phyloP scores from a whole-genome alignment of 1,284 basidiomycete genomes.

The Apiotrichum domesticum region DNA sequence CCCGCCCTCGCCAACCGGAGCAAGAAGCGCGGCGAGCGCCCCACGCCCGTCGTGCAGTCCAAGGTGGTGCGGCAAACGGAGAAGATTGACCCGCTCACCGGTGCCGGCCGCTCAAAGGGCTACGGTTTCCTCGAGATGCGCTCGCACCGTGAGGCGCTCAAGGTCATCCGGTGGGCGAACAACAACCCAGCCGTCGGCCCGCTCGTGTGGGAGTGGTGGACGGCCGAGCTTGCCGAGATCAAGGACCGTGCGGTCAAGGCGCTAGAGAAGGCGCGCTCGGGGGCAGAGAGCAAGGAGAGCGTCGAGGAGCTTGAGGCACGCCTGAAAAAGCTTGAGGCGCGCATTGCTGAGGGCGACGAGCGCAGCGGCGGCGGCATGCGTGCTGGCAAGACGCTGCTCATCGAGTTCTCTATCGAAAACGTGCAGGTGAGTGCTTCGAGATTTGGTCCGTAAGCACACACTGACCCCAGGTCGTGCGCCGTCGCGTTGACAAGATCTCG shows the following conservation, averaged over 20 bases:
- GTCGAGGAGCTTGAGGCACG: slow-evolving; percentile 44
- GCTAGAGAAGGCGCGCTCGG: slow-evolving; percentile 20
- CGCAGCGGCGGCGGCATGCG: slow-evolving; percentile 41
- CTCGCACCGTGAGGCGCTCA: slow-evolving; percentile 79
- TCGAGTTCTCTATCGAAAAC: slow-evolving; percentile 93
- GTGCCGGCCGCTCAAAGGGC: slow-evolving; percentile 79
- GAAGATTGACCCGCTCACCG: slow-evolving; percentile 78
- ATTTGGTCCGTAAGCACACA: background rate
- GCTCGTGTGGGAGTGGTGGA: slow-evolving; percentile 75
- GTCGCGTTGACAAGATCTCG: slow-evolving; percentile 42
- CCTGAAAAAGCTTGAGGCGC: slow-evolving; percentile 48
- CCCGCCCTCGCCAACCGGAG: slow-evolving; percentile 45
- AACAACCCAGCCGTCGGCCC: slow-evolving; percentile 65
- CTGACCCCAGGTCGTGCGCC: slow-evolving; percentile 37
- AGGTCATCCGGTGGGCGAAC: slow-evolving; percentile 89
- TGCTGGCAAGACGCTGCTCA: slow-evolving; percentile 62
- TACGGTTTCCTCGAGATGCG: slow-evolving; percentile 95
- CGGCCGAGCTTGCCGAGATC: slow-evolving; percentile 66
- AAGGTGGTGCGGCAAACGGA: slow-evolving; percentile 80
- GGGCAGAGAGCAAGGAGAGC: slow-evolving; percentile 29
- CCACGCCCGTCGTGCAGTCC: slow-evolving; percentile 64
- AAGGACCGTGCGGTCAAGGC: slow-evolving; percentile 56
- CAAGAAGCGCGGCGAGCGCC: slow-evolving; percentile 51
- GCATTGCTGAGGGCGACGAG: slow-evolving; percentile 38
- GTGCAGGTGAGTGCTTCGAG: slow-evolving; percentile 57